These are phyloP conservation scores for Evansstolkia leycettana DNA, from an alignment of 495 filamentous ascomycete genomes.

Conservation along the genomic window DNA sequence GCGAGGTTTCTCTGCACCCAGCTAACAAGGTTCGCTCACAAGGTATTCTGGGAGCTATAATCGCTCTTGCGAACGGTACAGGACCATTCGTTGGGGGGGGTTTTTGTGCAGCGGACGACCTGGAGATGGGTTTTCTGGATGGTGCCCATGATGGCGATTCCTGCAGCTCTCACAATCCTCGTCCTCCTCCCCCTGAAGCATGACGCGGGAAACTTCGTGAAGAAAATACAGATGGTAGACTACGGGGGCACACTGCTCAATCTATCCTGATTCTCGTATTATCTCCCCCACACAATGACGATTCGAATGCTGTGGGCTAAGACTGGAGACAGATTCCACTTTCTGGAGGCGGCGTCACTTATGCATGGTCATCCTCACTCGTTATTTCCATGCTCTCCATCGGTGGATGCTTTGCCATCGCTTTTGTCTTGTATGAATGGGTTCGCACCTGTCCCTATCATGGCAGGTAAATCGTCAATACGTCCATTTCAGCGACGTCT, in stretches of 20 bases:
- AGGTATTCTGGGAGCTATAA: too few relatives aligned
- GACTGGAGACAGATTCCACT: conserved; percentile 9
- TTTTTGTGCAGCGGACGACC: conserved; percentile 17
- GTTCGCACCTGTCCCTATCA: neutral
- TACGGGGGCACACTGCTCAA: conserved; percentile 11
- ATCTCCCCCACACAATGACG: too few relatives aligned
- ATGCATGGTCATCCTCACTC: conserved; percentile 23
- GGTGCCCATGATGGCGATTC: conserved; percentile 18
- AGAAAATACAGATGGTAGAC: conserved; percentile 25
- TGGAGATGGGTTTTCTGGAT: conserved; percentile 38
- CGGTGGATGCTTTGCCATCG: conserved; percentile 16
- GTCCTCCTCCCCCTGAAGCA: conserved; percentile 22
- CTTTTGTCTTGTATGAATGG: conserved; percentile 29
- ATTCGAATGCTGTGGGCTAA: neutral
- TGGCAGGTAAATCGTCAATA: conserved; percentile 5
- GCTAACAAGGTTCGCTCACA: too few relatives aligned
- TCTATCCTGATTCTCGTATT: conserved; percentile 24
- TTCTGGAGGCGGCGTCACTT: conserved; percentile 26
- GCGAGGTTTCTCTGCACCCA: too few relatives aligned
- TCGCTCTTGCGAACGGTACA: conserved; percentile 31
- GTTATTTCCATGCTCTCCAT: conserved; percentile 22
- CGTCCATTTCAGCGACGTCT: neutral
- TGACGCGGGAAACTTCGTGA: conserved; percentile 17
- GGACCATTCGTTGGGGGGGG: conserved; percentile 34
- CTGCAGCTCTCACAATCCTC: conserved; percentile 13